Evolutionary conservation across 192 early-diverging fungal genomes (phyloP).

Genomic region (Coemansia reversa): DNA sequence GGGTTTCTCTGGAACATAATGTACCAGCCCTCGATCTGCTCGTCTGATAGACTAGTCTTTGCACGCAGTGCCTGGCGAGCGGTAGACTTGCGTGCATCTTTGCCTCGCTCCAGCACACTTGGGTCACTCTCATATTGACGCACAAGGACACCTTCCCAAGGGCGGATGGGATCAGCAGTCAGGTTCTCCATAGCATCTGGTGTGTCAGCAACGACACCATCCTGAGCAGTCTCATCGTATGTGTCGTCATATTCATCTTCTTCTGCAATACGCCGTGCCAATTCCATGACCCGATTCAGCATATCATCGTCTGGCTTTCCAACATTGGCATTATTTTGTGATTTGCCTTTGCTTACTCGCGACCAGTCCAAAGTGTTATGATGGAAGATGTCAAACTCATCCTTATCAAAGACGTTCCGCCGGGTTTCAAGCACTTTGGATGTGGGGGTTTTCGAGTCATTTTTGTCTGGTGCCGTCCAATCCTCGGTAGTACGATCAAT

Average conservation of each 20-base stretch:
- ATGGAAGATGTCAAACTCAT: constrained; percentile 89
- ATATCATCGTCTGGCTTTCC: constrained; percentile 22
- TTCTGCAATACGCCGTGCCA: constrained; percentile 57
- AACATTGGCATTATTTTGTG: constrained; percentile 5
- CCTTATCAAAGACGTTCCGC: constrained; percentile 87
- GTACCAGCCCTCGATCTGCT: constrained; percentile 93
- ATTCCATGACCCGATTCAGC: constrained; percentile 42
- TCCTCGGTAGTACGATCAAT: constrained; percentile 61
- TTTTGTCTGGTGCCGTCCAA: constrained; percentile 9
- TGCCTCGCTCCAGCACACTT: constrained; percentile 64
- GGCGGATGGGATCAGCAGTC: constrained; percentile 56
- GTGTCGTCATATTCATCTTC: constrained; percentile 94
- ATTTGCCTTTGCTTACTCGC: constrained; percentile 74
- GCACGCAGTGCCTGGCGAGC: constrained; percentile 61
- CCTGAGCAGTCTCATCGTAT: constrained; percentile 74
- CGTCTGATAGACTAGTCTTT: constrained; percentile 76
- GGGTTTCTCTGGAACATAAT: constrained; percentile 84
- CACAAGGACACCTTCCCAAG: constrained; percentile 65
- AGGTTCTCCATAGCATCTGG: constrained; percentile 42
- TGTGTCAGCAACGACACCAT: constrained; percentile 59
- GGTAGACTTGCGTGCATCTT: constrained; percentile 59
- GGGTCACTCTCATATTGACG: constrained; percentile 59
- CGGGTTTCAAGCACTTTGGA: constrained; percentile 56
- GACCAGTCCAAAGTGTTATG: constrained; percentile 60
- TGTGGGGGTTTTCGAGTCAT: constrained; percentile 1